phyloP scores from a whole-genome alignment of 495 filamentous ascomycete species.

The Xylaria longipes region DNA sequence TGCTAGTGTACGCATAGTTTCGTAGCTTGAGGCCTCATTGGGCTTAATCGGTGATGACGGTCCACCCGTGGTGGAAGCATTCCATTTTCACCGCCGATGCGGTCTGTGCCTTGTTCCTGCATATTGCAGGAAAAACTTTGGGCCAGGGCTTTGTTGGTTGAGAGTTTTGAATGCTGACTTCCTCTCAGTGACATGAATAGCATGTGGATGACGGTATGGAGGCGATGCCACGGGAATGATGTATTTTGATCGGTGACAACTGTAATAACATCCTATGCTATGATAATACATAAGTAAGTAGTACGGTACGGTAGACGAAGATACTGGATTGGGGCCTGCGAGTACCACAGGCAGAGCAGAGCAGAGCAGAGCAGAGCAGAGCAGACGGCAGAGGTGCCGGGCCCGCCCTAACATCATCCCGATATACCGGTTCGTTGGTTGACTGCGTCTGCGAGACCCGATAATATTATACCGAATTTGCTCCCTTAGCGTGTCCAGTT shows the following conservation, averaged over 20 bases:
- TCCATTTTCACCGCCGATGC: slow-evolving; percentile 3
- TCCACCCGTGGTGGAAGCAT: slow-evolving; percentile 1
- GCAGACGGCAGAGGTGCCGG: too few relatives aligned
- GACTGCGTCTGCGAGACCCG: background rate
- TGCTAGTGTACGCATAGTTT: too few relatives aligned
- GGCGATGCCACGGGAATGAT: background rate
- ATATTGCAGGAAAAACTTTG: slow-evolving; percentile 4
- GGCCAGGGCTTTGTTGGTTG: background rate
- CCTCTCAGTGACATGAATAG: background rate
- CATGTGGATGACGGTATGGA: background rate
- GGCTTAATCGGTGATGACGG: background rate
- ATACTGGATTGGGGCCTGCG: too few relatives aligned
- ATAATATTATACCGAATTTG: background rate
- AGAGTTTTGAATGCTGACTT: background rate
- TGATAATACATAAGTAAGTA: too few relatives aligned
- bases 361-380: too few relatives aligned
- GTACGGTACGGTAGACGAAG: too few relatives aligned
- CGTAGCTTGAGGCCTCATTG: background rate
- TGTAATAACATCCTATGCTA: background rate
- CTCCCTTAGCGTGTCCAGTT: background rate
- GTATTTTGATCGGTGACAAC: background rate
- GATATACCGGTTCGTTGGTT: slow-evolving; percentile 2
- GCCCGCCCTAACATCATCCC: slow-evolving; percentile 3
- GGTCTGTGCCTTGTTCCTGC: slow-evolving; percentile 20
- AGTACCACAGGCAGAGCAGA: too few relatives aligned